A percentile compares a stretch with the other conserved stretches of the same genome.
Conservation (phyloP, 306 rosid genomes). For the Amphicarpaea edgeworthii region DNA sequence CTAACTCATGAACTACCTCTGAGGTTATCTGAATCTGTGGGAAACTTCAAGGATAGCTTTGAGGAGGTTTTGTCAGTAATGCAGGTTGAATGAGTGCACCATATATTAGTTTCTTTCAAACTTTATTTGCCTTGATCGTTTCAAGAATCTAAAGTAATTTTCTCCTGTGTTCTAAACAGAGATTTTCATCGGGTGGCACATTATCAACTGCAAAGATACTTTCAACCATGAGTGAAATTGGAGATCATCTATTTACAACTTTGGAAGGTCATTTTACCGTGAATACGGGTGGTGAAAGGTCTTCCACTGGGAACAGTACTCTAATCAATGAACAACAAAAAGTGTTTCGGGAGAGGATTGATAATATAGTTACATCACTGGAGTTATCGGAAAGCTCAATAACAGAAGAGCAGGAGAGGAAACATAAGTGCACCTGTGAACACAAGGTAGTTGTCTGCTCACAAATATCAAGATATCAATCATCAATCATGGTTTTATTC, state of each 20-base stretch:
- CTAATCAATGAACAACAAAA: constrained; percentile 61
- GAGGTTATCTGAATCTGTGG: constrained; percentile 59
- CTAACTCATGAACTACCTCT: constrained; percentile 58
- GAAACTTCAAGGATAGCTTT: constrained; percentile 67
- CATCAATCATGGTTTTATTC: constrained; percentile 61
- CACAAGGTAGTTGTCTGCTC: constrained; percentile 82
- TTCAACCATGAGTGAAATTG: constrained; percentile 72
- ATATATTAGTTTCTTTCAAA: constrained; percentile 22
- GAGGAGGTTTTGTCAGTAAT: constrained; percentile 66
- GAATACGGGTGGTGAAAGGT: constrained; percentile 49
- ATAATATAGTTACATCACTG: constrained; percentile 59
- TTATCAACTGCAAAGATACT: constrained; percentile 60
- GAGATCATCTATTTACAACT: constrained; percentile 63
- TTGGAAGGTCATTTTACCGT: constrained; percentile 64
- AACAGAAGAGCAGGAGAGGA: constrained; percentile 48
- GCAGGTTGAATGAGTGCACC: constrained; percentile 62
- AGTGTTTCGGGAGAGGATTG: constrained; percentile 62
- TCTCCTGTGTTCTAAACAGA: constrained; percentile 55
- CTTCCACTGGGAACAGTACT: constrained; percentile 49
- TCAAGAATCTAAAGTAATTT: constrained; percentile 32
- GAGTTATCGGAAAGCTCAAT: constrained; percentile 59
- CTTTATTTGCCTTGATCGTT: constrained; percentile 33
- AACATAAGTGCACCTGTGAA: constrained; percentile 55
- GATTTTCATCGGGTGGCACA: constrained; percentile 55
- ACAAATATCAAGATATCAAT: constrained; percentile 60